Conservation (phyloP, 2,329 filamentous ascomycete genomes). For the Rosellinia necatrix region DNA sequence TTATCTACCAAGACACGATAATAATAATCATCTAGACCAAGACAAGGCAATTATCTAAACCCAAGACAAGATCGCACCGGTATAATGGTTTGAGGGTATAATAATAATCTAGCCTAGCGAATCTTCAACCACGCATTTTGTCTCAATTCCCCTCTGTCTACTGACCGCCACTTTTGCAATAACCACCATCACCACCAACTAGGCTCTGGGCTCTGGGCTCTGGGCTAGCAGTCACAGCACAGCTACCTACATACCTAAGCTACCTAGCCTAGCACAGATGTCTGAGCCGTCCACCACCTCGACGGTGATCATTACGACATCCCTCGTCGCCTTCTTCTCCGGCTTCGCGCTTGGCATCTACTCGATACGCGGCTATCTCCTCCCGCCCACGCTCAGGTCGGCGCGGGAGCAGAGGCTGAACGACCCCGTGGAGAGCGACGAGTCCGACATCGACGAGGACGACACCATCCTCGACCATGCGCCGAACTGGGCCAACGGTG, state of each 20-base stretch:
- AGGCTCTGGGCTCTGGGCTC: too few relatives aligned
- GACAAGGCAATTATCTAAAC: too few relatives aligned
- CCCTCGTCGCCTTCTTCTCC: constrained; percentile 72
- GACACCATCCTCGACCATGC: constrained; percentile 66
- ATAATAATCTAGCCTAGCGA: too few relatives aligned
- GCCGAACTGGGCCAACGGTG: constrained; percentile 67
- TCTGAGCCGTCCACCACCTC: constrained; percentile 31
- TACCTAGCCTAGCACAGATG: constrained; percentile 1
- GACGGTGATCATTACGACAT: constrained; percentile 69
- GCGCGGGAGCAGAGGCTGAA: constrained; percentile 60
- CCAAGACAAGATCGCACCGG: too few relatives aligned
- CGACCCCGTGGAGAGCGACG: constrained; percentile 70
- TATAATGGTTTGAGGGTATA: too few relatives aligned
- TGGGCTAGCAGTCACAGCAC: too few relatives aligned
- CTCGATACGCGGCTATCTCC: constrained; percentile 63
- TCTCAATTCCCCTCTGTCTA: too few relatives aligned
- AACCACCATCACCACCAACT: neutral
- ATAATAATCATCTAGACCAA: too few relatives aligned
- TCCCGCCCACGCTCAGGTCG: constrained; percentile 59
- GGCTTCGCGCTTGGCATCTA: constrained; percentile 86
- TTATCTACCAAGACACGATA: too few relatives aligned
- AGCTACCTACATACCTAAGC: neutral
- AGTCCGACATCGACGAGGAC: constrained; percentile 68
- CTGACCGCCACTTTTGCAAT: too few relatives aligned
- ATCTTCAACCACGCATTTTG: too few relatives aligned